Evolutionary conservation across 768 basidiomycete species (phyloP), one percentile per base, ranked within the genome.

Genomic region (Leucogyrophana mollusca): DNA sequence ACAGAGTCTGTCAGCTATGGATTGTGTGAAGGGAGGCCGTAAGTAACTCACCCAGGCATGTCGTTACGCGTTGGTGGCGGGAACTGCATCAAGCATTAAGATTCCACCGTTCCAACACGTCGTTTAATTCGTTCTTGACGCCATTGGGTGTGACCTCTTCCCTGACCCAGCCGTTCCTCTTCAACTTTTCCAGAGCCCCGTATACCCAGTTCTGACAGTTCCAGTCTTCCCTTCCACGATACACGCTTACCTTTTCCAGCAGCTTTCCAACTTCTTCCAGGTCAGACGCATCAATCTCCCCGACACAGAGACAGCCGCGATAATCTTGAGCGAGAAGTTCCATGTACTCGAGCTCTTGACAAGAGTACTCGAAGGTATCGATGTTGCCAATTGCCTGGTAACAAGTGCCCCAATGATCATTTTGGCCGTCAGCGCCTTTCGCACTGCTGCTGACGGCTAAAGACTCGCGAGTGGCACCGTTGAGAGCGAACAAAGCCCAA

Each of bases 391-490:
- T 56, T 43, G 53, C 56, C 25, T 64, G 62, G 40, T 61, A 48
- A 34, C 63, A 65, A n/a, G 54, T 60, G 39, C 61, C 61, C 54
- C 58, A 64, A 50, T 64, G 61, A 43, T 63, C 64, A 39, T 56
- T 50, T 35, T 49, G 49, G 13, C 27, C 27, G 37, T 54, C 61
- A 6, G 61, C 44, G 4, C 41, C 49, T 38, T 48, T 59, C 17
- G 62, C 55, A 4, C 53, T 38, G 39, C 52, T 61, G 41, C 54
- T 63, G 9, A 24, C 24, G 1, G 24, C 34, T 43, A 65, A 47
- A 1, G 62, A 65, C 21, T 52, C 36, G 3, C 9, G 4, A 20
- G 53, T 54, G n/a, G 61, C 57, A 20, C 62, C 59, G 23, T 54
- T 43, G 25, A 62, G 50, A 41, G 61, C 51, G 32, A 62, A 62